Evolutionary conservation across 2,329 filamentous ascomycete species (phyloP).

Genomic region (Cordyceps tenuipes): DNA sequence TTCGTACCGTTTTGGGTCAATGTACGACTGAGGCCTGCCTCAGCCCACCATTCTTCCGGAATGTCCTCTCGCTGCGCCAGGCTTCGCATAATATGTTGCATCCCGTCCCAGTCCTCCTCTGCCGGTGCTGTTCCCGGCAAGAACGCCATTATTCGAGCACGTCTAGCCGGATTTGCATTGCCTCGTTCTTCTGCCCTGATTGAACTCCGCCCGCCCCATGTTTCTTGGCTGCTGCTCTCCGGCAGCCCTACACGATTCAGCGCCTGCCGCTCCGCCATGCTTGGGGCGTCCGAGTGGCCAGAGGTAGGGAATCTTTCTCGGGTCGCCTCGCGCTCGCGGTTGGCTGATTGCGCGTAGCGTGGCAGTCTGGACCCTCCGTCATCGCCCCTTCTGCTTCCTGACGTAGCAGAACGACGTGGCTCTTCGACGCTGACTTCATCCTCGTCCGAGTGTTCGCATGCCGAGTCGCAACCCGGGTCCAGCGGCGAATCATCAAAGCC

Average conservation of each 20-base stretch:
- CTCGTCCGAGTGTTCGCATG: slow-evolving; percentile 47
- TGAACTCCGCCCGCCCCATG: slow-evolving; percentile 21
- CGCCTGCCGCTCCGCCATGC: slow-evolving; percentile 2
- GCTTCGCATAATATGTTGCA: slow-evolving; percentile 64
- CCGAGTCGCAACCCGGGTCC: slow-evolving; percentile 42
- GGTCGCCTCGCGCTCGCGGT: background rate
- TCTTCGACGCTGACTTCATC: slow-evolving; percentile 41
- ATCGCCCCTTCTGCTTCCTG: slow-evolving; percentile 10
- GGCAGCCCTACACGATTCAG: background rate
- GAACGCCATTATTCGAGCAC: slow-evolving; percentile 17
- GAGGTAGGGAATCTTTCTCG: background rate
- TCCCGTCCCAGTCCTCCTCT: slow-evolving; percentile 44
- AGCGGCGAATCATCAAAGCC: slow-evolving; percentile 24
- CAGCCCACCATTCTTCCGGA: slow-evolving; percentile 75
- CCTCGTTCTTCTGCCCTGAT: slow-evolving; percentile 22
- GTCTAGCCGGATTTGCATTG: slow-evolving; percentile 13
- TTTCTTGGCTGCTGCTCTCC: slow-evolving; percentile 7
- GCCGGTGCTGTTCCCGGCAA: slow-evolving; percentile 16
- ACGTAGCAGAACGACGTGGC: slow-evolving; percentile 12
- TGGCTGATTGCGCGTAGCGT: background rate
- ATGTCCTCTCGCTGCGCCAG: slow-evolving; percentile 66
- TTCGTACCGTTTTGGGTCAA: slow-evolving; percentile 27
- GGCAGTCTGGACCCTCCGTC: background rate
- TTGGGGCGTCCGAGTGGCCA: background rate
- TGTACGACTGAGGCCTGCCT: slow-evolving; percentile 57